These are phyloP conservation scores for Coemansia sp. DNA, from an alignment of 192 early-diverging fungal species.

Conservation along the genomic window DNA sequence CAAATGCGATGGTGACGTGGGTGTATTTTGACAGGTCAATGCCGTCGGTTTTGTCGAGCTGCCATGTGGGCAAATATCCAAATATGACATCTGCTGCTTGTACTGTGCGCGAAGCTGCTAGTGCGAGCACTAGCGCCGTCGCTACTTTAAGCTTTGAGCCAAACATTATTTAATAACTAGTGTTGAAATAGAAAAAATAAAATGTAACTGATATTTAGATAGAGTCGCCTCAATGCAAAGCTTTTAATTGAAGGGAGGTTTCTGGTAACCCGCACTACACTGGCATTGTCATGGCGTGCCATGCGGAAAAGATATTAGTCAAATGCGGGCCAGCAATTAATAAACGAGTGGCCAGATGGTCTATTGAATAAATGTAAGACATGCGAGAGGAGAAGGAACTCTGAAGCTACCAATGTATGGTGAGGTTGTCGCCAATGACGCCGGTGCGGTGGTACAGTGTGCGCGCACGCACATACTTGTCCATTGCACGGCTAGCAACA, in stretches of 20 bases:
- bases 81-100: constrained; percentile 29
- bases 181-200: neutral
- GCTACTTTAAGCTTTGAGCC: neutral
- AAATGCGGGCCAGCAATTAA: too few relatives aligned
- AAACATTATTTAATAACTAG: neutral
- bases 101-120: neutral
- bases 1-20: constrained; percentile 70
- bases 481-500: constrained; percentile 49
- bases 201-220: too few relatives aligned
- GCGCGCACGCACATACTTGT: constrained; percentile 54
- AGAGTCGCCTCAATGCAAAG: too few relatives aligned
- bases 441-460: constrained; percentile 57
- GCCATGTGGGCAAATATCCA: constrained; percentile 54
- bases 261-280: too few relatives aligned
- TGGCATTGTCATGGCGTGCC: too few relatives aligned
- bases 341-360: neutral
- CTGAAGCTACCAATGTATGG: constrained; percentile 13
- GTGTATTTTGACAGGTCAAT: constrained; percentile 60
- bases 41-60: constrained; percentile 27
- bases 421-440: constrained; percentile 29
- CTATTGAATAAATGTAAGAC: neutral
- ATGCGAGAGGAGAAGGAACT: neutral
- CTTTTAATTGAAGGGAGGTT: too few relatives aligned
- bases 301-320: too few relatives aligned
- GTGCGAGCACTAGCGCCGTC: neutral